These are phyloP conservation scores for Erodium maritimum DNA, from an alignment of 345 rosid genomes.

Conservation along the genomic window DNA sequence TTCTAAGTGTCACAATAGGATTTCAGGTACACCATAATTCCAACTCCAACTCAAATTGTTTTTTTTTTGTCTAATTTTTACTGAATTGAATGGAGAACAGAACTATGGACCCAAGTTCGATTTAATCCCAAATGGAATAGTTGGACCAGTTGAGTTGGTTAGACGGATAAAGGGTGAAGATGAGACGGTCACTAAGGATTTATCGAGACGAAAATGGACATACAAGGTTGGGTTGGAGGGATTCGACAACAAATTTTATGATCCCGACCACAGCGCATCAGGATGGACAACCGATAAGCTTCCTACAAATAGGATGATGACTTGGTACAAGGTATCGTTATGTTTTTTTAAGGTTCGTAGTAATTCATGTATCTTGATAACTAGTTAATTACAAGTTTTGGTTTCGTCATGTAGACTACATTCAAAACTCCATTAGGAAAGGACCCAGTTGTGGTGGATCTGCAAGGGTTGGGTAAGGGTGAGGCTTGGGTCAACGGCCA, in stretches of 20 bases:
- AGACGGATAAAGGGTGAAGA: constrained; percentile 21
- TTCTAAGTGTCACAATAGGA: constrained; percentile 53
- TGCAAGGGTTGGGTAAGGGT: constrained; percentile 40
- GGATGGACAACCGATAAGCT: constrained; percentile 12
- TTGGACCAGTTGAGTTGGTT: constrained; percentile 22
- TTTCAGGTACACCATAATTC: constrained; percentile 22
- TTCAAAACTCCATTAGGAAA: constrained; percentile 29
- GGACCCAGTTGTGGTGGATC: constrained; percentile 29
- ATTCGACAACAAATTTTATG: constrained; percentile 4
- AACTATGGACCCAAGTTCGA: constrained; percentile 31
- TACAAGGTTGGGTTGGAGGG: constrained; percentile 47
- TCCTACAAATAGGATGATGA: constrained; percentile 14
- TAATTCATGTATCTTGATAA: no score
- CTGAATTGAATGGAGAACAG: constrained; percentile 8
- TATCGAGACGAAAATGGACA: constrained; percentile 38
- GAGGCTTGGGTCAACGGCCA: constrained; percentile 39
- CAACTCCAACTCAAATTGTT: no score
- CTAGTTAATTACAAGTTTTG: no score
- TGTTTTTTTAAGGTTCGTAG: no score
- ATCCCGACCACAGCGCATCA: background rate
- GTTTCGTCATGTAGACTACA: no score
- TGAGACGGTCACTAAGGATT: constrained; percentile 28
- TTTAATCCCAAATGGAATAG: constrained; percentile 10
- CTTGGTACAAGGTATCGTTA: constrained; percentile 35
- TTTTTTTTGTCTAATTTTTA: no score